Conservation (phyloP, 2,329 filamentous ascomycete species). For the Colletotrichum eleusines region DNA sequence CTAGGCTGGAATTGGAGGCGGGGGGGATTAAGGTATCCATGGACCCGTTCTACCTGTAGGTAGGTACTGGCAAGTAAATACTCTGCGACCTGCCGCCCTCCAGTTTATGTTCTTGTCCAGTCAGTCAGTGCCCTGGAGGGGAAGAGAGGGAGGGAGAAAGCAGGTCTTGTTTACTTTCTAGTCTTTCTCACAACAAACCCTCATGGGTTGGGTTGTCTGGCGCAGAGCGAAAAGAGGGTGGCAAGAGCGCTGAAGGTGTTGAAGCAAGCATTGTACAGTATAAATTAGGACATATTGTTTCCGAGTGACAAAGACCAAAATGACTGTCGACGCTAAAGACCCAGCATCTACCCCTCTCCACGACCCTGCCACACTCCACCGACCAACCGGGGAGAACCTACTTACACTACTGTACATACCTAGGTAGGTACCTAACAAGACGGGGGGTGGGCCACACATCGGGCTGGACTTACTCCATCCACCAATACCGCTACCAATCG, state of each 20-base stretch:
- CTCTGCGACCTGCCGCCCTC: background rate
- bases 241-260: too few relatives aligned
- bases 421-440: background rate
- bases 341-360: slow-evolving; percentile 26
- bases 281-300: background rate
- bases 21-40: slow-evolving; percentile 18
- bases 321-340: slow-evolving; percentile 18
- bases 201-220: background rate
- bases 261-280: background rate
- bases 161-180: too few relatives aligned
- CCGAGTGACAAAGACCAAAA: background rate
- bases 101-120: background rate
- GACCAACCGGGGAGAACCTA: background rate
- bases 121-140: background rate
- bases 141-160: too few relatives aligned
- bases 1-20: slow-evolving; percentile 27
- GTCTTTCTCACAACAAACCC: too few relatives aligned
- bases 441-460: slow-evolving; percentile 2
- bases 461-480: slow-evolving; percentile 11
- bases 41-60: slow-evolving; percentile 7
- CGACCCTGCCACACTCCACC: slow-evolving; percentile 19
- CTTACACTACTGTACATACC: too few relatives aligned
- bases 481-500: slow-evolving; percentile 22
- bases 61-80: too few relatives aligned
- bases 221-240: background rate